Evolutionary conservation across 805 yeast species (phyloP), one percentile per base, ranked within the genome.

Genomic region (Torulaspora maleeae): DNA sequence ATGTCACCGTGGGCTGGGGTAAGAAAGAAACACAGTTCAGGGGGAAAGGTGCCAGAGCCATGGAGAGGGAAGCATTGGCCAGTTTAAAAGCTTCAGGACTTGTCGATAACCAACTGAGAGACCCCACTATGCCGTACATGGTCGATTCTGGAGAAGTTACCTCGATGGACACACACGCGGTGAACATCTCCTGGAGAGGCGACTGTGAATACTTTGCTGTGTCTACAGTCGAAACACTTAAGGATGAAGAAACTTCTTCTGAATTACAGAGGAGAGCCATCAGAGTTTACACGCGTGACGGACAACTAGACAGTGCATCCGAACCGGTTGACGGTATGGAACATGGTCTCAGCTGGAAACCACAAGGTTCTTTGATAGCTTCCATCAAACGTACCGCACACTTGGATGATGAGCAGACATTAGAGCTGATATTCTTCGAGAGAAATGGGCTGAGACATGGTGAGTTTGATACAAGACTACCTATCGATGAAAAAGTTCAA

Each of bases 1-100:
- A 93, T 60, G 96, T 93, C 29, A 83, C 91, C 22, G 96, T 93
- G 35, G 99, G 99, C 20, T 93, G 99, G 99, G 99, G 99, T 60
- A 86, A 84, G 50, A 82, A 83, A 54, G 98, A 91, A 64, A 93
- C 99, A 0, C 99, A 93, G 68, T 93, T 93, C 66, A 81, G 84
- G 66, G 99, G 99, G 41, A 82, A 78, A 59, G 99, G 99, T 51
- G 93, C 86, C 25, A 83, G 82, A 57, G 88, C 85, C 6, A 60
- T 78, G 49, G 95, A 85, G 66, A 75, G 91, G 66, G 84, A 61
- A 20, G 74, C 76, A 5, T 51, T 72, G 30, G 72, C 81, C 58
- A 62, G 73, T 47, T 60, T 73, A 33, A 69, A 69, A 47, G 71
- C 70, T 5, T 59, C 90, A 1, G 93, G 90, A 16, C 64, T 83